A percentile compares a stretch with the other conserved stretches of the same genome.
phyloP scores from a whole-genome alignment of 1,284 basidiomycete species.

The Pholiota adiposa region DNA sequence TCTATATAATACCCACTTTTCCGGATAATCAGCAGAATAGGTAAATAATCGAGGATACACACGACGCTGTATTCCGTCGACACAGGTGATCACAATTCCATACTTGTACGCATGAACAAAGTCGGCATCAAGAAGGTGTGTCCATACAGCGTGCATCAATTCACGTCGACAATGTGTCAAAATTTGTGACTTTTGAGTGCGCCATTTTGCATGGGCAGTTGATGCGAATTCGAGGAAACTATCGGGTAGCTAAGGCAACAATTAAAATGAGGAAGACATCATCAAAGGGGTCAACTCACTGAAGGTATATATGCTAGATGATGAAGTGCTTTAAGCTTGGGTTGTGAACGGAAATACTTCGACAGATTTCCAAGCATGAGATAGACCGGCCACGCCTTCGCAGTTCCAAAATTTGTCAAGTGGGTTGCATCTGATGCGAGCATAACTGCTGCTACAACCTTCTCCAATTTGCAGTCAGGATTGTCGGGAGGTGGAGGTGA shows the following conservation, averaged over 20 bases:
- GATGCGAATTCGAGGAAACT: constrained; percentile 12
- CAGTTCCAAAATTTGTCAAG: neutral
- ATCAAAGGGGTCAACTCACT: no score
- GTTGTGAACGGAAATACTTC: constrained; percentile 29
- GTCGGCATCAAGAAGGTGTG: constrained; percentile 26
- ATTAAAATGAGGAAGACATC: no score
- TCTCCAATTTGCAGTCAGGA: constrained; percentile 17
- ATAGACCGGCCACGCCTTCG: constrained; percentile 34
- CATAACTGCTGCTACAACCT: neutral
- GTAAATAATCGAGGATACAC: constrained; percentile 38
- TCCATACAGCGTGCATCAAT: constrained; percentile 37
- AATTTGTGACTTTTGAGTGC: constrained; percentile 14
- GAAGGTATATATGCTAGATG: constrained; percentile 21
- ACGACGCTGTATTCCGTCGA: constrained; percentile 32
- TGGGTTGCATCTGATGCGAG: neutral
- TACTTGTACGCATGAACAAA: constrained; percentile 35
- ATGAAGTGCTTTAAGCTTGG: constrained; percentile 23
- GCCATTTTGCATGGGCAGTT: constrained; percentile 5
- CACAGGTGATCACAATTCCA: constrained; percentile 34
- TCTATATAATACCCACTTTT: constrained; percentile 38
- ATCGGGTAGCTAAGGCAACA: constrained; percentile 25
- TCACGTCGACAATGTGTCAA: constrained; percentile 36
- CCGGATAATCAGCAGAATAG: constrained; percentile 45
- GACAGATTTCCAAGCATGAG: constrained; percentile 33
- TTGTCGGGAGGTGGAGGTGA: constrained; percentile 17